Conservation (phyloP, 2,329 filamentous ascomycete genomes). For the Fusarium floridanum region DNA sequence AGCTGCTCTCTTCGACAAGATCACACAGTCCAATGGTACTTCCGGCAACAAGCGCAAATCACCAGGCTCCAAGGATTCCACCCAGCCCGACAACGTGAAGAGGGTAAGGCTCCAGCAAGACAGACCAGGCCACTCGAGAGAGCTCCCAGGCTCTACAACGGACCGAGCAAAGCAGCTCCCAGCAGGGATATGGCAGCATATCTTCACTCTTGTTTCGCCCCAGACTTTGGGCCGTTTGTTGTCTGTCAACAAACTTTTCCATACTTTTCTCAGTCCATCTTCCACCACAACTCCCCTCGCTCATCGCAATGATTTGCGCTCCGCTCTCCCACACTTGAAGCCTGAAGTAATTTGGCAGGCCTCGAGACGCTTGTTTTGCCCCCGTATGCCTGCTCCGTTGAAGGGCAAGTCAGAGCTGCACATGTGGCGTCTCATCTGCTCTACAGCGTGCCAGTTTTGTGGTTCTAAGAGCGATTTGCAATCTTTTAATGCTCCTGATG, state of each 20-base stretch:
- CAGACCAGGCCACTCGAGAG: constrained; percentile 15
- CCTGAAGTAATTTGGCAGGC: constrained; percentile 78
- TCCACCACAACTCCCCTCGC: constrained; percentile 49
- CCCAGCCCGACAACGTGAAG: constrained; percentile 31
- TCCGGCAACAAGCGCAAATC: constrained; percentile 41
- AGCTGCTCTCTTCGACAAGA: constrained; percentile 21
- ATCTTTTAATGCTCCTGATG: constrained; percentile 48
- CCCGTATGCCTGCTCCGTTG: constrained; percentile 77
- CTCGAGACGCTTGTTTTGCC: constrained; percentile 75
- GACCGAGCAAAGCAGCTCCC: constrained; percentile 58
- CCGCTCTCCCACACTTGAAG: constrained; percentile 55
- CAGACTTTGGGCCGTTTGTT: constrained; percentile 74
- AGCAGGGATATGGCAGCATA: constrained; percentile 76
- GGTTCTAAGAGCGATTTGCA: constrained; percentile 52
- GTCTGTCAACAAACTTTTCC: constrained; percentile 76
- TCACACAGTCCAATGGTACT: constrained; percentile 7
- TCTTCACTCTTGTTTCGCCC: constrained; percentile 76
- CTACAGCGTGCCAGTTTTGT: constrained; percentile 77
- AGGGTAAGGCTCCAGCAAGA: constrained; percentile 38
- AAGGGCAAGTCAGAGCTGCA: constrained; percentile 74
- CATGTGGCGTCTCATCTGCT: constrained; percentile 80
- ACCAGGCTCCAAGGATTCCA: constrained; percentile 7
- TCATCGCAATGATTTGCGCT: constrained; percentile 24
- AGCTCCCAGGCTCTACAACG: constrained; percentile 13
- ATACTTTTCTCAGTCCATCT: constrained; percentile 67